Evolutionary conservation across 176 grass and related monocot genomes (phyloP).

Genomic region (Echinochloa phyllopogon): DNA sequence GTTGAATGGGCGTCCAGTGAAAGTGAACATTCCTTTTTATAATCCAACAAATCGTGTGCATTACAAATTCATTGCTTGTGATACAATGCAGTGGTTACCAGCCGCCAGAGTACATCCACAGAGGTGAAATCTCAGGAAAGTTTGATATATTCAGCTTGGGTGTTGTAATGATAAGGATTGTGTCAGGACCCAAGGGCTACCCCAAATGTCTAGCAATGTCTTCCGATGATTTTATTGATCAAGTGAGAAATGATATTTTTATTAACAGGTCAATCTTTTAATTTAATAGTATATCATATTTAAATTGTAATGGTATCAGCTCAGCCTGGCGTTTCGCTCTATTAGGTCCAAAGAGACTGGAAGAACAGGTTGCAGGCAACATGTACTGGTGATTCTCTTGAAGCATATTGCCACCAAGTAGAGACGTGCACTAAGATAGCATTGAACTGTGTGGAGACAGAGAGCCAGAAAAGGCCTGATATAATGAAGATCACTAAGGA

Average conservation of each 20-base stretch:
- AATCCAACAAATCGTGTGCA: neutral
- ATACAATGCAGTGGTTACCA: neutral
- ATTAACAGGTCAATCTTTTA: neutral
- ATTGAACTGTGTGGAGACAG: neutral
- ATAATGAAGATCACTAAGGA: neutral
- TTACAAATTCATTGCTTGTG: neutral
- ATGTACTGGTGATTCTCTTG: neutral
- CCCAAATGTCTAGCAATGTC: neutral
- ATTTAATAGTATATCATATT: neutral
- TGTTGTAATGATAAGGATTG: neutral
- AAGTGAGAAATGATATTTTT: neutral
- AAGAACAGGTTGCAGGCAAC: neutral
- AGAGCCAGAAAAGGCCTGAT: neutral
- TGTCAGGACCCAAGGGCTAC: neutral
- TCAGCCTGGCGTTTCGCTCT: neutral
- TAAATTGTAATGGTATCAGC: neutral
- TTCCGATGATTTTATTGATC: neutral
- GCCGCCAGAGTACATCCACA: neutral
- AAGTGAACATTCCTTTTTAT: neutral
- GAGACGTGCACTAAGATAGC: neutral
- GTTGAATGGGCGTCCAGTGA: neutral
- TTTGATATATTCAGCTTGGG: slow-evolving; percentile 5
- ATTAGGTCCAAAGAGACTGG: neutral
- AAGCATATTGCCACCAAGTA: neutral
- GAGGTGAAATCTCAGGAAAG: neutral